phyloP scores from a whole-genome alignment of 768 basidiomycete genomes.

The Mycena kentingensis region DNA sequence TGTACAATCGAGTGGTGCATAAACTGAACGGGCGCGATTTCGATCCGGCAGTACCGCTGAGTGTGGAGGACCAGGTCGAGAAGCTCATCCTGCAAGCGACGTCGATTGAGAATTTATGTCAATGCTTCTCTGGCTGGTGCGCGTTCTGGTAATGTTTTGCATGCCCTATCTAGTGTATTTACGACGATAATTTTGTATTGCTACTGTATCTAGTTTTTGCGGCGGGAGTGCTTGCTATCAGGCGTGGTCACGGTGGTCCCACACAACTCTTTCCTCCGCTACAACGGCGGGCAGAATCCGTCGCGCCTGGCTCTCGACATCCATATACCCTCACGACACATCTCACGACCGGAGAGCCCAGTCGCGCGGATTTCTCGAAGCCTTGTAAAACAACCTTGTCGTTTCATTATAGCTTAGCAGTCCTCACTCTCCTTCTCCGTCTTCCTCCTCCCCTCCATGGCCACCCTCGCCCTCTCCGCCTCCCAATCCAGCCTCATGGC shows the following conservation, averaged over 20 bases:
- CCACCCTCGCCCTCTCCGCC: slow-evolving; percentile 36
- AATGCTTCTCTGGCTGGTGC: slow-evolving; percentile 94
- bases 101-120: slow-evolving; percentile 91
- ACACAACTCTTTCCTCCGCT: slow-evolving; percentile 7
- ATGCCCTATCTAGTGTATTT: slow-evolving; percentile 13
- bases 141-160: slow-evolving; percentile 67
- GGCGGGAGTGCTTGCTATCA: no score
- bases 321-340: slow-evolving; percentile 25
- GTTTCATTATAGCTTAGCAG: slow-evolving; percentile 19
- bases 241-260: not conserved
- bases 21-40: slow-evolving; percentile 97
- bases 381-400: slow-evolving; percentile 21
- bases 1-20: slow-evolving; percentile 92
- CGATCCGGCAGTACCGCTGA: slow-evolving; percentile 75
- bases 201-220: not conserved
- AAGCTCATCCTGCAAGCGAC: slow-evolving; percentile 93
- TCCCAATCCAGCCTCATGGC: slow-evolving; percentile 38
- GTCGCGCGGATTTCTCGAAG: slow-evolving; percentile 23
- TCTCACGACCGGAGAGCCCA: slow-evolving; percentile 19
- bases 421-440: slow-evolving; percentile 21
- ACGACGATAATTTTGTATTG: slow-evolving; percentile 3
- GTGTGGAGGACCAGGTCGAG: slow-evolving; percentile 86
- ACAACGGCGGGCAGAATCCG: slow-evolving; percentile 21
- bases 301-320: slow-evolving; percentile 20
- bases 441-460: slow-evolving; percentile 30